Evolutionary conservation across 768 basidiomycete genomes (phyloP).

Genomic region (Clavaria fumosa): DNA sequence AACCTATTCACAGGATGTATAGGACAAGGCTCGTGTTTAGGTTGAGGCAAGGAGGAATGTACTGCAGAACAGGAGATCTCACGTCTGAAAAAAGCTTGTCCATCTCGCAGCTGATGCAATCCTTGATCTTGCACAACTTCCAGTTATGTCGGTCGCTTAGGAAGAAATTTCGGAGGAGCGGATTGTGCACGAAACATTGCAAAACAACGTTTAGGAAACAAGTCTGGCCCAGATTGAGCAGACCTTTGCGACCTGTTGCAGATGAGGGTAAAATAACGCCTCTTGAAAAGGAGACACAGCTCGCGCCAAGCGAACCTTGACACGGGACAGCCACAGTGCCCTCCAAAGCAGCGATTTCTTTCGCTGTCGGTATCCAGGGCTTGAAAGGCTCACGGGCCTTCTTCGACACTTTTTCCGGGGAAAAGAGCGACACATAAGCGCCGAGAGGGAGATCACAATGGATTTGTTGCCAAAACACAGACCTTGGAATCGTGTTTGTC

Average conservation of each 20-base stretch:
- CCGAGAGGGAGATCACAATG: too few species aligned
- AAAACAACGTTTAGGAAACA: slow-evolving; percentile 90
- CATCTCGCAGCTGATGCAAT: slow-evolving; percentile 89
- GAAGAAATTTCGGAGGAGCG: slow-evolving; percentile 77
- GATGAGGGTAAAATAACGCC: not conserved
- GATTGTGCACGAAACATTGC: slow-evolving; percentile 82
- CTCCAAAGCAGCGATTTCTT: slow-evolving; percentile 30
- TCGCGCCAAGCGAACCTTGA: slow-evolving; percentile 48
- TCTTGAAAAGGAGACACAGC: not conserved
- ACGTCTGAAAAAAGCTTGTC: slow-evolving; percentile 74
- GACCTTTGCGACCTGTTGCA: slow-evolving; percentile 54
- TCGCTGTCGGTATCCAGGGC: slow-evolving; percentile 24
- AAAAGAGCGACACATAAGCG: not conserved
- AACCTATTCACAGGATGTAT: too few species aligned
- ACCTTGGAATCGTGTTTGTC: slow-evolving; percentile 47
- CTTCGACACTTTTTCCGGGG: slow-evolving; percentile 19
- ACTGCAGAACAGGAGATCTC: slow-evolving; percentile 4
- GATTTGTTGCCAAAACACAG: slow-evolving; percentile 4
- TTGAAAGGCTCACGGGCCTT: slow-evolving; percentile 22
- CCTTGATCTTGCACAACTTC: slow-evolving; percentile 46
- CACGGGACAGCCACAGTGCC: slow-evolving; percentile 43
- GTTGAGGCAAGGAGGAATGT: not conserved
- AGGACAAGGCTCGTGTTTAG: slow-evolving; percentile 4
- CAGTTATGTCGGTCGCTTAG: slow-evolving; percentile 82
- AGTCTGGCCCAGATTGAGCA: slow-evolving; percentile 82